A percentile compares a stretch with the other conserved stretches of the same genome.
Evolutionary conservation across 2,329 filamentous ascomycete species (phyloP).

Genomic region (Colletotrichum spaethianum): DNA sequence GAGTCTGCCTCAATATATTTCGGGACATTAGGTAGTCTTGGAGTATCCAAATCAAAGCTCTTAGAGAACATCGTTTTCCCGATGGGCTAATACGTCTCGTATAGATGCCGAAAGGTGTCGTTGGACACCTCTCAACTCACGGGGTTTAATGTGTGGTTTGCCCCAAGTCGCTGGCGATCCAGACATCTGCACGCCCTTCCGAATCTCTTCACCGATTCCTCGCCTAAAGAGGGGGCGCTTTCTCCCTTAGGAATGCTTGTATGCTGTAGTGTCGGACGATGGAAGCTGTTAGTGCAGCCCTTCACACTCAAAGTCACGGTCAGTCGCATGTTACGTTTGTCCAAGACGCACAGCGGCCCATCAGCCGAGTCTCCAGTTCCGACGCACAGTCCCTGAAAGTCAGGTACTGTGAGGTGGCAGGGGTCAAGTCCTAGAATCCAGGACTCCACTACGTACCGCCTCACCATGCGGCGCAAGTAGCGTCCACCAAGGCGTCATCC

Average conservation of each 20-base stretch:
- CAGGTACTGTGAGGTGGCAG: constrained; percentile 27
- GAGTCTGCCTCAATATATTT: neutral
- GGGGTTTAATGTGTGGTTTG: neutral
- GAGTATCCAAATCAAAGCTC: constrained; percentile 2
- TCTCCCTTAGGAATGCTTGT: constrained; percentile 2
- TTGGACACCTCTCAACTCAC: constrained; percentile 4
- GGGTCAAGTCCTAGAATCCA: constrained; percentile 38
- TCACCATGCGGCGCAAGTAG: constrained; percentile 22
- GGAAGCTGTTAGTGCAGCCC: constrained; percentile 6
- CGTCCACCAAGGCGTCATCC: constrained; percentile 25
- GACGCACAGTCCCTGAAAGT: constrained; percentile 33
- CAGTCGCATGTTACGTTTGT: constrained; percentile 8
- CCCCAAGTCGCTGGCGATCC: constrained; percentile 1
- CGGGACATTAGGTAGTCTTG: neutral
- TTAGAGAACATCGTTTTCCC: constrained; percentile 1
- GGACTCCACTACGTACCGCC: constrained; percentile 27
- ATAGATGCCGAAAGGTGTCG: constrained; percentile 1
- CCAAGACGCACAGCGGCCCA: constrained; percentile 19
- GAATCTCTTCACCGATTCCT: neutral
- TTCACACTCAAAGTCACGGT: constrained; percentile 10
- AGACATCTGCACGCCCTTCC: constrained; percentile 29
- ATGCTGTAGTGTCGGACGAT: constrained; percentile 1
- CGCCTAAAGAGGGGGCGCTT: constrained; percentile 5
- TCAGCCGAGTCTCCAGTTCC: constrained; percentile 23
- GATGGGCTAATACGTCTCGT: neutral